phyloP scores from a whole-genome alignment of 2,329 filamentous ascomycete genomes.

The Fusarium fujikuroi region DNA sequence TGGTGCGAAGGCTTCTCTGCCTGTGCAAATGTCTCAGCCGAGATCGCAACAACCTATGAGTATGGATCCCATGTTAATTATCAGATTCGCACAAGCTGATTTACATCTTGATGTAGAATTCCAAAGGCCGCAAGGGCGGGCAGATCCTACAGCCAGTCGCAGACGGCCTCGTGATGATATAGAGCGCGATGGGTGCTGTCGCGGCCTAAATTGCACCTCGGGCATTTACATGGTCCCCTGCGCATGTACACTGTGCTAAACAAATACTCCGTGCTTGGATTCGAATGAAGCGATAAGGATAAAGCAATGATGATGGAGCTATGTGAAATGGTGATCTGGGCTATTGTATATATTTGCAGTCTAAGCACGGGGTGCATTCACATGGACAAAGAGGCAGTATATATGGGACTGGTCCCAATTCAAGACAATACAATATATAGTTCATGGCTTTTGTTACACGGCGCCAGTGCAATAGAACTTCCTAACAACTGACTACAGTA shows the following conservation, averaged over 20 bases:
- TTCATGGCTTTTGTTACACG: not conserved
- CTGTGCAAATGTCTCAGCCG: not conserved
- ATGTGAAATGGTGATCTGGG: not conserved
- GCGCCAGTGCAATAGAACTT: not conserved
- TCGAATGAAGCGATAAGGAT: rapidly evolving
- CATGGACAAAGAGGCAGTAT: no score
- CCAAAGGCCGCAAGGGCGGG: not conserved
- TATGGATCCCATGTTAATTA: rapidly evolving
- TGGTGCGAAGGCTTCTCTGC: not conserved
- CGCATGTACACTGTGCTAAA: not conserved
- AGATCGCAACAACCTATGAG: not conserved
- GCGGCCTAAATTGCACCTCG: not conserved
- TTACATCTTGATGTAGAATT: not conserved
- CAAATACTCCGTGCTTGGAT: rapidly evolving
- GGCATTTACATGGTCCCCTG: not conserved
- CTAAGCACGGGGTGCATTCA: no score
- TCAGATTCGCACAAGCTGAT: not conserved
- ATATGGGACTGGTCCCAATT: not conserved
- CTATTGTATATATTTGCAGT: not conserved
- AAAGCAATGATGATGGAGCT: not conserved
- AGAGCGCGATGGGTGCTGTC: not conserved
- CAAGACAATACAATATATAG: not conserved
- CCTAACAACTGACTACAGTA: not conserved
- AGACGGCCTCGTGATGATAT: not conserved
- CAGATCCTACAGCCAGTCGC: not conserved